These are phyloP conservation scores for Lachnellula subtilissima DNA, from an alignment of 2,329 filamentous ascomycete genomes.

Conservation along the genomic window DNA sequence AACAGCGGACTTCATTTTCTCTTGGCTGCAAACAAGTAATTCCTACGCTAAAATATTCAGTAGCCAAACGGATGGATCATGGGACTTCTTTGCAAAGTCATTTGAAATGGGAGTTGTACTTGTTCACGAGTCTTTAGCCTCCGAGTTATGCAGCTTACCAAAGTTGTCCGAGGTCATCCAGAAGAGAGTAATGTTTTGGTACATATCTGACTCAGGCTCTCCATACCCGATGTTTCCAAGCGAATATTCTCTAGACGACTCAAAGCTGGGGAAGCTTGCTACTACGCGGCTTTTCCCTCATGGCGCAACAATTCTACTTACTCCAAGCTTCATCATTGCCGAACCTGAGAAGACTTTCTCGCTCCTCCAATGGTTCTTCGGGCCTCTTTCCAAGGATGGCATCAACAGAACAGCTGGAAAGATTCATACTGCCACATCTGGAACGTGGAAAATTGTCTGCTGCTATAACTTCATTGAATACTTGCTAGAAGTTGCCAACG, in stretches of 20 bases:
- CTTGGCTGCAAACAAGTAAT: slow-evolving; percentile 42
- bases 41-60: slow-evolving; percentile 39
- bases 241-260: slow-evolving; percentile 6
- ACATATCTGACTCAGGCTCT: slow-evolving; percentile 19
- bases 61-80: slow-evolving; percentile 40
- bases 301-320: slow-evolving; percentile 43
- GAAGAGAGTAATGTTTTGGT: slow-evolving; percentile 24
- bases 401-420: slow-evolving; percentile 5
- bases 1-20: slow-evolving; percentile 36
- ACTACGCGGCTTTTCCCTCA: slow-evolving; percentile 41
- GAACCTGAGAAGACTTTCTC: slow-evolving; percentile 38
- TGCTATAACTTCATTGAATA: slow-evolving; percentile 26
- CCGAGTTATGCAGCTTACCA: slow-evolving; percentile 18
- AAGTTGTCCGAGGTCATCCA: slow-evolving; percentile 3
- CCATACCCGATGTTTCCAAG: slow-evolving; percentile 29
- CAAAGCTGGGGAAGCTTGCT: slow-evolving; percentile 32
- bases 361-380: slow-evolving; percentile 40
- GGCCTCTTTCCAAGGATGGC: no score
- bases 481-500: slow-evolving; percentile 26
- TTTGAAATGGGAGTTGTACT: slow-evolving; percentile 19
- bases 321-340: slow-evolving; percentile 45
- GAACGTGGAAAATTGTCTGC: slow-evolving; percentile 18
- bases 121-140: slow-evolving; percentile 25
- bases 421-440: slow-evolving; percentile 5
- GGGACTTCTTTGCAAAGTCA: slow-evolving; percentile 40